Evolutionary conservation across 139 green algal species (phyloP).

Genomic region (Penium margaritaceum): DNA sequence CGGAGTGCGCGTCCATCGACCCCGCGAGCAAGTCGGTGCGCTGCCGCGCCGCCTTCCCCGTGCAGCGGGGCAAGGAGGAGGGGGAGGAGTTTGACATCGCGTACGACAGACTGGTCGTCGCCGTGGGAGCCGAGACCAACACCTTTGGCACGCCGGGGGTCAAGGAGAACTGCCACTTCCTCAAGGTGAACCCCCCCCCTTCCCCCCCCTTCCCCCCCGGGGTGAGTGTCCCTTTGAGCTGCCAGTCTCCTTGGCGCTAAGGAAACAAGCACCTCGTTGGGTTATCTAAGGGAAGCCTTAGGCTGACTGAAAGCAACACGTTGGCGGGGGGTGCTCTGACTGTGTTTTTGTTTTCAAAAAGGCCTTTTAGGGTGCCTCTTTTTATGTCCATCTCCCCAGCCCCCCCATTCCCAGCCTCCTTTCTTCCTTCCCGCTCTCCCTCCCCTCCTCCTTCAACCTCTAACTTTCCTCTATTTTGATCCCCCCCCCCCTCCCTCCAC

Average conservation of each 20-base stretch:
- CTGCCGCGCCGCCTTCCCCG: neutral
- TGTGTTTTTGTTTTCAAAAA: neutral
- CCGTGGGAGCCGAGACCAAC: slow-evolving; percentile 64
- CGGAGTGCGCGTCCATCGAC: neutral
- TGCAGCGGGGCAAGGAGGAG: neutral
- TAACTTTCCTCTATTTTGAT: too few relatives aligned
- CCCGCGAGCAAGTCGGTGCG: neutral
- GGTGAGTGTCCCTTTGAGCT: neutral
- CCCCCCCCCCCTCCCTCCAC: too few relatives aligned
- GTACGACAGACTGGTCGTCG: slow-evolving; percentile 66
- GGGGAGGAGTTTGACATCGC: slow-evolving; percentile 51
- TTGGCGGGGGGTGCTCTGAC: neutral
- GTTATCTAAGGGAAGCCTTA: slow-evolving; percentile 1
- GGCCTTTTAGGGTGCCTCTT: neutral
- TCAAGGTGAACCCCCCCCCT: slow-evolving; percentile 54
- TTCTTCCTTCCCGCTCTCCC: too few relatives aligned
- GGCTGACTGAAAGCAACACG: neutral
- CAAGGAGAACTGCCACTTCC: slow-evolving; percentile 65
- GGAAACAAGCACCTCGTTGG: neutral
- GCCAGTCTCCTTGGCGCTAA: neutral
- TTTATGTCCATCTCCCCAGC: too few relatives aligned
- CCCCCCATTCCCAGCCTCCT: too few relatives aligned
- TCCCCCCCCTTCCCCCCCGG: neutral
- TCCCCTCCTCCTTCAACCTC: too few relatives aligned
- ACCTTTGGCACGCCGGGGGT: slow-evolving; percentile 69